Percentiles rank a stretch among this genome's conserved stretches.
These are phyloP conservation scores for Melastoma candidum DNA, from an alignment of 441 rosid genomes.

Conservation along the genomic window DNA sequence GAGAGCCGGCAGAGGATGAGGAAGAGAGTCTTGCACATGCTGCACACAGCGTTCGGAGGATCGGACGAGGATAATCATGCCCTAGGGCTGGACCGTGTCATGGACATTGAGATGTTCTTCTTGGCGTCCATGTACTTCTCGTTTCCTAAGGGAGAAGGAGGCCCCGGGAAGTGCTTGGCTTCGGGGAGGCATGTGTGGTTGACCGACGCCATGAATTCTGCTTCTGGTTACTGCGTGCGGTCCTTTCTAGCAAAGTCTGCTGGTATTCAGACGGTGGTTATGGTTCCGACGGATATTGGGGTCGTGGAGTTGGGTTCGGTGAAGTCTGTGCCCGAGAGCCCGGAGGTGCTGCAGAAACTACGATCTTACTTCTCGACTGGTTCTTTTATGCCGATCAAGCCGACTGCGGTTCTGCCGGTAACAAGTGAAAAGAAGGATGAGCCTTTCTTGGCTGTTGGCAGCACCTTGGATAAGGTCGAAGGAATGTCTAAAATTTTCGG, in stretches of 20 bases:
- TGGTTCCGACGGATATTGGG: constrained; percentile 78
- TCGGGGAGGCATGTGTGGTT: constrained; percentile 74
- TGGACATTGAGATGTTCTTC: constrained; percentile 89
- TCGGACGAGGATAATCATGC: constrained; percentile 83
- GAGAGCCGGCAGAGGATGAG: constrained; percentile 71
- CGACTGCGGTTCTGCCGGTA: constrained; percentile 23
- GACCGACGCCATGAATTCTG: constrained; percentile 34
- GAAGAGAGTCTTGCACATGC: constrained; percentile 69
- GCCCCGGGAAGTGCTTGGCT: constrained; percentile 75
- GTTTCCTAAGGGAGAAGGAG: constrained; percentile 75
- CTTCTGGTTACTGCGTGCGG: constrained; percentile 67
- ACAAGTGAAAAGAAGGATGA: constrained; percentile 45
- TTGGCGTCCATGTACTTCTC: constrained; percentile 96
- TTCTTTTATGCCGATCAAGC: constrained; percentile 24
- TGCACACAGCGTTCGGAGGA: constrained; percentile 72
- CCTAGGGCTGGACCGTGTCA: constrained; percentile 71
- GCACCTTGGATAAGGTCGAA: constrained; percentile 32
- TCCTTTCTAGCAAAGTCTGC: constrained; percentile 77
- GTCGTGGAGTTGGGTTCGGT: constrained; percentile 92
- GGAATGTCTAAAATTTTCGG: constrained; percentile 61
- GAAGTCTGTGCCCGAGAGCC: constrained; percentile 55
- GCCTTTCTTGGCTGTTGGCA: constrained; percentile 24
- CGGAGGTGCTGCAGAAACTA: constrained; percentile 41
- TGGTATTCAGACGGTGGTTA: constrained; percentile 63
- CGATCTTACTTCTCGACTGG: constrained; percentile 46